These are phyloP conservation scores for Hyphodiscus hymeniophilus DNA, from an alignment of 495 filamentous ascomycete genomes.

Conservation along the genomic window DNA sequence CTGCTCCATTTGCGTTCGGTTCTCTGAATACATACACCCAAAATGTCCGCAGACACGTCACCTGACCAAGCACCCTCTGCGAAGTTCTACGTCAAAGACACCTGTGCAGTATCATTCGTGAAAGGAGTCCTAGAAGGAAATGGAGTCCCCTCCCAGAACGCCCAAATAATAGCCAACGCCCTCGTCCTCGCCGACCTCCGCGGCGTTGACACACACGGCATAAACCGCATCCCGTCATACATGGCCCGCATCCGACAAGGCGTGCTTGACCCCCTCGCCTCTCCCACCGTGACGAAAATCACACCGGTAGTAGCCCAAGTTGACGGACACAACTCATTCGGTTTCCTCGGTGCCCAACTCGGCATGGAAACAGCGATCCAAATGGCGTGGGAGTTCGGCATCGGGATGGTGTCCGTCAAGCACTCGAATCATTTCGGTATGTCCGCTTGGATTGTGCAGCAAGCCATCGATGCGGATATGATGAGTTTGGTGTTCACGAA, in stretches of 20 bases:
- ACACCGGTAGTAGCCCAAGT: slow-evolving; percentile 59
- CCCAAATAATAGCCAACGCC: slow-evolving; percentile 49
- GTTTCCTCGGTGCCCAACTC: slow-evolving; percentile 55
- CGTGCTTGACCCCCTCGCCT: slow-evolving; percentile 49
- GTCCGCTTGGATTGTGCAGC: slow-evolving; percentile 69
- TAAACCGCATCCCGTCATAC: slow-evolving; percentile 69
- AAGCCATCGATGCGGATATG: slow-evolving; percentile 63
- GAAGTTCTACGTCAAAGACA: too few relatives aligned
- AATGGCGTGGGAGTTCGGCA: slow-evolving; percentile 57
- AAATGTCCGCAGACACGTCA: too few relatives aligned
- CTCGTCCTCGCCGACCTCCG: slow-evolving; percentile 67
- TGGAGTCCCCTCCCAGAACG: slow-evolving; percentile 46
- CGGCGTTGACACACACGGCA: slow-evolving; percentile 71
- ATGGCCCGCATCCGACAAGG: slow-evolving; percentile 60
- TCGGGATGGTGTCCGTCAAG: slow-evolving; percentile 65
- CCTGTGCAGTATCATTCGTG: slow-evolving; percentile 28
- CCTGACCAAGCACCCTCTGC: too few relatives aligned
- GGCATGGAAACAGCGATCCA: slow-evolving; percentile 56
- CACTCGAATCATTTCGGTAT: slow-evolving; percentile 78
- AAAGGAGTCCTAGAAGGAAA: slow-evolving; percentile 45
- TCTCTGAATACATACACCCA: too few relatives aligned
- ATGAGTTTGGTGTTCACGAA: slow-evolving; percentile 76
- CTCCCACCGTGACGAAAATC: slow-evolving; percentile 45
- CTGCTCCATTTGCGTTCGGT: too few relatives aligned
- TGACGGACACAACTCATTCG: slow-evolving; percentile 68